Evolutionary conservation across 495 filamentous ascomycete species (phyloP), one percentile per base, ranked within the genome.

Genomic region (Penicillium bialowiezense): DNA sequence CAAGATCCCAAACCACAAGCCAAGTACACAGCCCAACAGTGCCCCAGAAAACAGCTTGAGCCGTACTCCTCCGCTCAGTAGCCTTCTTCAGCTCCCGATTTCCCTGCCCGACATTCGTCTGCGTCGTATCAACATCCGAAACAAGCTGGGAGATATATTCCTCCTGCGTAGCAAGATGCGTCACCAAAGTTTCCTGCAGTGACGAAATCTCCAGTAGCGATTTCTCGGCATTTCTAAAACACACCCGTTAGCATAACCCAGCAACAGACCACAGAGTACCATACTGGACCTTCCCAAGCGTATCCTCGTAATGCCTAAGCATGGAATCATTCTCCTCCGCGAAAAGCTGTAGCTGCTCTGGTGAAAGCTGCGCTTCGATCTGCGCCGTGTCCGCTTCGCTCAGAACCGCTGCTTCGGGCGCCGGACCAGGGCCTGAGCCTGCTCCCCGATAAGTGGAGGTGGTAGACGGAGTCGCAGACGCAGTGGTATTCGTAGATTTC

Each of bases 1-100:
- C 69, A 64, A 96, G 69, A 79, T 99, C 93, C 89, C 91, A 99
- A n/a, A 90, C 72, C 7, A 99, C 76, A 49, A 99, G 75, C 58
- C 86, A 85, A 3, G 81, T 70, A 64, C 90, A 96, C 50, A 97
- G 75, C 0, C 84, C 87, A 21, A 86, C 83, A 6, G 90, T 90
- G 10, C 85, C 88, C 70, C 86, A 96, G 61, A 97, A 99, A 21
- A 96, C 86, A 54, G 86, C 87, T 58, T 85, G 84, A 20, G 93
- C 93, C 31, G 90, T 85, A 75, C 91, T 95, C 51, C 79, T 76
- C 55, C 86, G 77, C 72, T 91, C 83, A 5, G 82, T 81, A 32
- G 91, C 92, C 59, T 86, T 83, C 68, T 92, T 95, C 33, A 99
- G 72, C 69, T 97, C 85, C 64, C 86, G 88, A 63, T 97, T 99